A percentile compares a stretch with the other conserved stretches of the same genome.
Conservation (phyloP, 2,329 filamentous ascomycete species). For the Exophiala spinifera region DNA sequence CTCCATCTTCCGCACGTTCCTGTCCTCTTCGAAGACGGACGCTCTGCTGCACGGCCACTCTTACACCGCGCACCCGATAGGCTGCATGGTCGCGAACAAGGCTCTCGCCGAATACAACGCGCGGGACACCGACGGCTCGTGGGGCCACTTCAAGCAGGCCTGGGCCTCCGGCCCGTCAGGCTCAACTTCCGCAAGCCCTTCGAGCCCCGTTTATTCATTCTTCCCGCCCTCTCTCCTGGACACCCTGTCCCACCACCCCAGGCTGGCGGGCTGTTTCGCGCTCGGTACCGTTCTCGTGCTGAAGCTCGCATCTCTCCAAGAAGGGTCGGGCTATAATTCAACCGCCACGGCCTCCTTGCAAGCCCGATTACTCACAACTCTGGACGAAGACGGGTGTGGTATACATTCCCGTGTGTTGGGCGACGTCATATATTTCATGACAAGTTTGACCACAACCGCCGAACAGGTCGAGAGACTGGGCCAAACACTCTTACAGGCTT, state of each 20-base stretch:
- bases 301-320: constrained; percentile 47
- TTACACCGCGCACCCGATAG: constrained; percentile 80
- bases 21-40: constrained; percentile 70
- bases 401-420: constrained; percentile 60
- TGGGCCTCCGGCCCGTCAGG: constrained; percentile 39
- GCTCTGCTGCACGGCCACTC: constrained; percentile 81
- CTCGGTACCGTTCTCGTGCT: constrained; percentile 74
- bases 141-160: constrained; percentile 54
- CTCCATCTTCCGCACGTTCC: constrained; percentile 68
- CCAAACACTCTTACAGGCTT: constrained; percentile 21
- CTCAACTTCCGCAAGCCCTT: not conserved
- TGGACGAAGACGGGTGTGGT: constrained; percentile 39
- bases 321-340: constrained; percentile 54
- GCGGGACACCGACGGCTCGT: constrained; percentile 57
- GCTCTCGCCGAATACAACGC: constrained; percentile 58
- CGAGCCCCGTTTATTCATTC: constrained; percentile 59
- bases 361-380: constrained; percentile 43
- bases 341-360: constrained; percentile 54
- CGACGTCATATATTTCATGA: constrained; percentile 61
- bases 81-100: constrained; percentile 73
- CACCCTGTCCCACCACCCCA: constrained; percentile 54
- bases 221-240: constrained; percentile 64
- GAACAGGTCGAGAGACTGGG: constrained; percentile 30
- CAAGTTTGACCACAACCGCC: constrained; percentile 50
- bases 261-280: constrained; percentile 66